A percentile compares a stretch with the other conserved stretches of the same genome.
These are phyloP conservation scores for Graphiopsis chlorocephala DNA, from an alignment of 2,329 filamentous ascomycete species.

Conservation along the genomic window DNA sequence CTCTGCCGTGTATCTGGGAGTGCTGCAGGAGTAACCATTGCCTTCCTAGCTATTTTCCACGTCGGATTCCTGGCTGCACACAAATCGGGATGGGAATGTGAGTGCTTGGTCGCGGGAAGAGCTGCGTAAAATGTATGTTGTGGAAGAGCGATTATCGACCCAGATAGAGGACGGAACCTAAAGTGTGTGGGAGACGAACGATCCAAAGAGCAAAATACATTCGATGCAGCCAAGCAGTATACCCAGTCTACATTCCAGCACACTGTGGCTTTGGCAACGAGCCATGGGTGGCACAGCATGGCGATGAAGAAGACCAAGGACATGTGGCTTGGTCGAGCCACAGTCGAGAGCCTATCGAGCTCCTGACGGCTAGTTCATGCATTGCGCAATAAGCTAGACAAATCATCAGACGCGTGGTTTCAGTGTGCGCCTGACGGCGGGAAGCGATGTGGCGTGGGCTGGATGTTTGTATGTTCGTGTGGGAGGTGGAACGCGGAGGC, in stretches of 20 bases:
- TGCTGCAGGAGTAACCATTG: conserved; percentile 37
- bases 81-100: no score
- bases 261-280: neutral
- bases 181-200: neutral
- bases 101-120: no score
- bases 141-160: neutral
- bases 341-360: conserved; percentile 1
- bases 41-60: conserved; percentile 39
- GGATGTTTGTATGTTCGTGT: neutral
- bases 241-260: neutral
- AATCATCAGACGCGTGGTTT: neutral
- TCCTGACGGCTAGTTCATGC: neutral
- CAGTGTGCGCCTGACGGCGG: neutral
- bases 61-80: conserved; percentile 39
- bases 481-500: conserved; percentile 2
- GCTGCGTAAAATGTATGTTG: no score
- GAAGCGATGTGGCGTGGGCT: conserved; percentile 1
- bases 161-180: neutral
- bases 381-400: conserved; percentile 1
- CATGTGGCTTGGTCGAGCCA: conserved; percentile 3
- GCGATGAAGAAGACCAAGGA: neutral
- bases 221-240: neutral
- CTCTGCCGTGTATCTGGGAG: conserved; percentile 46
- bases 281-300: neutral
- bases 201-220: neutral